Evolutionary conservation across 441 rosid species (phyloP), one percentile per base, ranked within the genome.

Genomic region (Erodium trifolium): DNA sequence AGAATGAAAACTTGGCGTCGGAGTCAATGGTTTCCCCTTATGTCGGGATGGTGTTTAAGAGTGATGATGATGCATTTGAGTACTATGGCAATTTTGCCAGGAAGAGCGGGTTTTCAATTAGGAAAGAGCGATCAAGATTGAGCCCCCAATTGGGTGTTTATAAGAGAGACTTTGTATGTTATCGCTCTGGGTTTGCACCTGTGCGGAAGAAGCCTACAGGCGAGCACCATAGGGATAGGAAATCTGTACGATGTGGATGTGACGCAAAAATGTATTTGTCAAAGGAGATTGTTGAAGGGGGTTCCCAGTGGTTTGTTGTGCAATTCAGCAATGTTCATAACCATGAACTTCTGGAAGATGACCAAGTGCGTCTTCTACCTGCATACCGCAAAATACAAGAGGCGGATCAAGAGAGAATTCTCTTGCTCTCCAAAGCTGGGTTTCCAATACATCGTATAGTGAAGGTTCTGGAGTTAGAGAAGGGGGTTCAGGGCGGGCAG

Each of bases 251-350:
- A 4, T 91, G 97, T 13, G 98, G 98, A 47, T 93, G 98, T 19
- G 98, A 93, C 79, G 89, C 95, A 1, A 93, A 93, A 74, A 64
- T 93, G 53, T 93, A 87, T 75, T 73, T 93, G 77, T 86, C 91
- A 0, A 91, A 91, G 77, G 93, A 93, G 76, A 73, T 86, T 31
- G 86, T 78, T 72, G 78, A 86, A 13, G 91, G 88, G 51, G 76
- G 70, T 51, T 49, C 80, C 65, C 98, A 89, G 37, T 93, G 98
- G 97, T 88, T 74, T 72, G 87, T 91, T 27, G 87, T 92, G 17
- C 98, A 93, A 70, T 93, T 91, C 75, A 93, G 98, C 71, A 89
- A 93, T 82, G 85, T 93, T 64, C 98, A 93, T 81, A 93, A 93
- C 76, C 98, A 91, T 70, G 97, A 91, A 78, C 84, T 91, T 68